A percentile compares a stretch with the other conserved stretches of the same genome.
Conservation (phyloP, 2,329 filamentous ascomycete genomes). For the Hirsutella minnesotensis region DNA sequence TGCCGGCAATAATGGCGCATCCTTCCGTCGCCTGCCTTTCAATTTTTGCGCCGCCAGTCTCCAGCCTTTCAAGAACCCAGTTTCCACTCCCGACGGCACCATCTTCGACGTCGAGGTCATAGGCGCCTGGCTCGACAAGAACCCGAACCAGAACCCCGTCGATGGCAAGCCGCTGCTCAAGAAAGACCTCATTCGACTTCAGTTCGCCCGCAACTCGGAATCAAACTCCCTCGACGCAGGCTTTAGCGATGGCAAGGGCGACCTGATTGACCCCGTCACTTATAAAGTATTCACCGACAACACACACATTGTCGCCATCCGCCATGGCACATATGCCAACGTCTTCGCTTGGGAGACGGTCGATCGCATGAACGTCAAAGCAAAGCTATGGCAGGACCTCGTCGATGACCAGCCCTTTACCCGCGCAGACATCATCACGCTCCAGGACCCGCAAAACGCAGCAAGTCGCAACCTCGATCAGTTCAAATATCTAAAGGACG, state of each 20-base stretch:
- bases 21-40: conserved; percentile 85
- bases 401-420: conserved; percentile 79
- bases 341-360: conserved; percentile 96
- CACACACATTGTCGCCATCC: conserved; percentile 86
- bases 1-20: conserved; percentile 32
- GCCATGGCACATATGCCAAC: conserved; percentile 73
- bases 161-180: conserved; percentile 67
- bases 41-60: conserved; percentile 96
- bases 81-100: conserved; percentile 77
- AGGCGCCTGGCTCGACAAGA: conserved; percentile 84
- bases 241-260: conserved; percentile 46
- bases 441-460: conserved; percentile 91
- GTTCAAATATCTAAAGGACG: conserved; percentile 84
- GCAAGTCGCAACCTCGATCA: conserved; percentile 70
- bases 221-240: conserved; percentile 35
- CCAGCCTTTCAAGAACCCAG: conserved; percentile 88
- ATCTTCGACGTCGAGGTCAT: conserved; percentile 97
- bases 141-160: conserved; percentile 76
- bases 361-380: conserved; percentile 88
- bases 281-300: conserved; percentile 98
- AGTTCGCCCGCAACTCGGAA: conserved; percentile 85
- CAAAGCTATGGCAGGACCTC: conserved; percentile 90
- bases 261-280: conserved; percentile 91
- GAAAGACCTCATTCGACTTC: conserved; percentile 78
- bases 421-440: conserved; percentile 84